phyloP scores from a whole-genome alignment of 345 rosid species.

The Erucastrum elatum region DNA sequence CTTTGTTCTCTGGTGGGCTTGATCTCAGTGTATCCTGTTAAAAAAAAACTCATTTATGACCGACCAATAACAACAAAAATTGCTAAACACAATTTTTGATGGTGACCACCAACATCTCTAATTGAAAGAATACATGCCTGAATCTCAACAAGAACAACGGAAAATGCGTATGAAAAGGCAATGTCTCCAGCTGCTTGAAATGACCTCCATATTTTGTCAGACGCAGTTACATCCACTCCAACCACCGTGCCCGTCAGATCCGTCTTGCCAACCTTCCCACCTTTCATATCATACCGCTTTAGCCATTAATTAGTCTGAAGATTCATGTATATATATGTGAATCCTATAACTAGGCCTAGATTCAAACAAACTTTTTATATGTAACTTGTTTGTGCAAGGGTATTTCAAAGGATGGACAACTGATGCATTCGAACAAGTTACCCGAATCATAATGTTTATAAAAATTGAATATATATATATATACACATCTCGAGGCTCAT shows the following conservation, averaged over 20 bases:
- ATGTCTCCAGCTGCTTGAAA: slow-evolving; percentile 83
- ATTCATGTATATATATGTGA: neutral
- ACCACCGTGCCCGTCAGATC: slow-evolving; percentile 54
- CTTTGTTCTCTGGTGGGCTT: slow-evolving; percentile 65
- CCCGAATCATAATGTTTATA: too few relatives aligned
- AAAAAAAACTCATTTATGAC: neutral
- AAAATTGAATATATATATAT: too few relatives aligned
- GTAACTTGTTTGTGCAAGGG: too few relatives aligned
- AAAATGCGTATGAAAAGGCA: slow-evolving; percentile 81
- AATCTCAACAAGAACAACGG: slow-evolving; percentile 77
- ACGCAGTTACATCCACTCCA: slow-evolving; percentile 69
- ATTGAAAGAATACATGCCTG: slow-evolving; percentile 46
- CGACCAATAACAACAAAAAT: neutral
- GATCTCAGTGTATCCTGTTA: slow-evolving; percentile 65
- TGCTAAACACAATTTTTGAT: neutral
- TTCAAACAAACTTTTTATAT: neutral
- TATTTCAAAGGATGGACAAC: too few relatives aligned
- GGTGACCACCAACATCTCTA: neutral
- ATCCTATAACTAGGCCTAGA: too few relatives aligned
- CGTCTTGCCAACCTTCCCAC: slow-evolving; percentile 49
- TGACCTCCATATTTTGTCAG: slow-evolving; percentile 72
- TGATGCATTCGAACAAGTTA: too few relatives aligned
- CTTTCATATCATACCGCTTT: slow-evolving; percentile 24
- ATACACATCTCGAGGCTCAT: too few relatives aligned
- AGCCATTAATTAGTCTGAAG: slow-evolving; percentile 6